phyloP scores from a whole-genome alignment of 2,329 filamentous ascomycete genomes.

The Thelonectria rubi region DNA sequence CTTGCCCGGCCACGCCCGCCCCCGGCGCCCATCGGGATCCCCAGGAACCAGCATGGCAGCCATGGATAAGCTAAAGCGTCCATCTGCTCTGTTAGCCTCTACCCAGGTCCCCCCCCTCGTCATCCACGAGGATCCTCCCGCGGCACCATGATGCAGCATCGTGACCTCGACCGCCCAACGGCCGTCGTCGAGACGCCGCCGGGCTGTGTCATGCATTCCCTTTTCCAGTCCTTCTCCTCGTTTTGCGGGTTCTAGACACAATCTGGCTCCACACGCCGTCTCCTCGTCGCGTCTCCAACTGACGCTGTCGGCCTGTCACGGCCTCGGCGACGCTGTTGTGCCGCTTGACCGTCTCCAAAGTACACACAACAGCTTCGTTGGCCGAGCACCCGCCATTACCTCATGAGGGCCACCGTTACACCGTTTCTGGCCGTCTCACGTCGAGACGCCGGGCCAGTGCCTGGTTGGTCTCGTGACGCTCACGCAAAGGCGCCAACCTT shows the following conservation, averaged over 20 bases:
- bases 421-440: slow-evolving; percentile 31
- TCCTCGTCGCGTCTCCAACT: slow-evolving; percentile 25
- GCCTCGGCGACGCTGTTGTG: slow-evolving; percentile 21
- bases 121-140: slow-evolving; percentile 32
- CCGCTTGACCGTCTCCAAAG: slow-evolving; percentile 21
- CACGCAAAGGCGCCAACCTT: slow-evolving; percentile 60
- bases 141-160: slow-evolving; percentile 39
- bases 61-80: slow-evolving; percentile 14
- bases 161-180: slow-evolving; percentile 26
- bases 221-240: slow-evolving; percentile 15
- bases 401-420: slow-evolving; percentile 15
- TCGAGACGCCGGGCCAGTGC: slow-evolving; percentile 23
- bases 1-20: slow-evolving; percentile 40
- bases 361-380: slow-evolving; percentile 33
- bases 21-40: slow-evolving; percentile 42
- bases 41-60: slow-evolving; percentile 35
- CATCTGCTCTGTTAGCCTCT: slow-evolving; percentile 19
- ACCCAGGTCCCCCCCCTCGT: slow-evolving; percentile 29
- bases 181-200: slow-evolving; percentile 25
- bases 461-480: slow-evolving; percentile 38
- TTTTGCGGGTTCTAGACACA: slow-evolving; percentile 31
- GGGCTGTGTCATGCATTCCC: slow-evolving; percentile 36
- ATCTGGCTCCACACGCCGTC: slow-evolving; percentile 35
- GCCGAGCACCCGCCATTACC: slow-evolving; percentile 29
- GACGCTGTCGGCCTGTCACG: slow-evolving; percentile 11